Conservation (phyloP, 495 filamentous ascomycete species). For the Neurospora sp. region DNA sequence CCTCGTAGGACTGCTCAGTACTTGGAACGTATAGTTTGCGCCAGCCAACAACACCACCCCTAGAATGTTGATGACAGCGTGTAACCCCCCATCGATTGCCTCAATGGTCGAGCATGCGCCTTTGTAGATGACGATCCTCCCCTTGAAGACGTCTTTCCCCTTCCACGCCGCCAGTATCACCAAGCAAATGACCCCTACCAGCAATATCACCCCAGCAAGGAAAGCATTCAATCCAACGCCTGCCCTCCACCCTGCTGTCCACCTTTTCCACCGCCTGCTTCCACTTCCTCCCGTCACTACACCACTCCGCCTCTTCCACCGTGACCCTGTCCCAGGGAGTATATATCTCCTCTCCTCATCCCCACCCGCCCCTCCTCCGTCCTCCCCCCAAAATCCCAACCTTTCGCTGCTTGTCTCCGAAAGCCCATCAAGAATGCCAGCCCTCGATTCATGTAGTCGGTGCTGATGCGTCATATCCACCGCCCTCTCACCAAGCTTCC, state of each 20-base stretch:
- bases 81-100: conserved; percentile 26
- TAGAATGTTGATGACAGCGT: conserved; percentile 28
- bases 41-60: conserved; percentile 28
- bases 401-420: conserved; percentile 1
- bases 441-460: conserved; percentile 20
- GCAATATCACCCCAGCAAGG: conserved; percentile 25
- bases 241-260: conserved; percentile 28
- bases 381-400: neutral
- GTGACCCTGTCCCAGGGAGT: neutral
- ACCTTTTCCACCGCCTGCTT: conserved; percentile 7
- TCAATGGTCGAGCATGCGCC: conserved; percentile 25
- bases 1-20: conserved; percentile 42
- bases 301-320: neutral
- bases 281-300: neutral
- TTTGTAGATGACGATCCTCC: conserved; percentile 23
- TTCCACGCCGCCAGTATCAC: conserved; percentile 23
- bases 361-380: conserved; percentile 2
- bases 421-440: conserved; percentile 25
- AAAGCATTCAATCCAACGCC: conserved; percentile 29
- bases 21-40: conserved; percentile 40
- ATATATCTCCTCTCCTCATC: conserved; percentile 9
- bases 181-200: conserved; percentile 30
- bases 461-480: conserved; percentile 20
- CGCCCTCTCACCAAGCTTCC: conserved; percentile 22
- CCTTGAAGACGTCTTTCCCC: conserved; percentile 9